Evolutionary conservation across 257 asterid species (phyloP).

Genomic region (Salvia rosmarinus): DNA sequence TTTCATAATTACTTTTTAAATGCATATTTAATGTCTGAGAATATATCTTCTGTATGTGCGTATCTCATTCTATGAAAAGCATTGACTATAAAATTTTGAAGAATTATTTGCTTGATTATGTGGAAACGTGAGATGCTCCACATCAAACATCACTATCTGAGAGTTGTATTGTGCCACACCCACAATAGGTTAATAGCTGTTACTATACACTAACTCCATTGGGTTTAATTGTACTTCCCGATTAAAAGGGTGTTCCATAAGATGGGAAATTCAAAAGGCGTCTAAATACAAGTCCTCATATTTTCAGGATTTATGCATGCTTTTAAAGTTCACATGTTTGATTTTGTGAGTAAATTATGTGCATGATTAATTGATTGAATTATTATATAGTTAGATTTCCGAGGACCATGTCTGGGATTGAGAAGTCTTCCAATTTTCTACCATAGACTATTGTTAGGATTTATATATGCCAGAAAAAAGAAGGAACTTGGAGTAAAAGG

Average conservation of each 20-base stretch:
- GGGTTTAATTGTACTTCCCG: no score
- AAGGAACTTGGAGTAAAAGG: conserved; percentile 4
- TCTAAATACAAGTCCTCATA: neutral
- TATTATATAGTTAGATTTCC: neutral
- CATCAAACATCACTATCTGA: neutral
- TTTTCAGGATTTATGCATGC: neutral
- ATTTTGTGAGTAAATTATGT: neutral
- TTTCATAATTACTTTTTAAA: conserved; percentile 8
- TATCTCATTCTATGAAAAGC: conserved; percentile 9
- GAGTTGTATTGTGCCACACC: neutral
- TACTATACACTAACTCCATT: neutral
- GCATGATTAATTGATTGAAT: neutral
- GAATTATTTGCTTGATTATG: conserved; percentile 8
- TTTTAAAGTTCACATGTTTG: neutral
- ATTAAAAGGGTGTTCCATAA: conserved; percentile 1
- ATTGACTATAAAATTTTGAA: neutral
- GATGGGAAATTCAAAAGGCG: neutral
- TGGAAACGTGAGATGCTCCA: conserved; percentile 6
- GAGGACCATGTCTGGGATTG: neutral
- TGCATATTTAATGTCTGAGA: neutral
- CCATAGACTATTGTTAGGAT: conserved; percentile 10
- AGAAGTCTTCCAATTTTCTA: neutral
- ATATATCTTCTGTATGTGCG: neutral
- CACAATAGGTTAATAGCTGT: neutral
- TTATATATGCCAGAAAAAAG: conserved; percentile 2